These are phyloP conservation scores for Fraxinus sp. DNA, from an alignment of 305 asterid genomes.

Conservation along the genomic window DNA sequence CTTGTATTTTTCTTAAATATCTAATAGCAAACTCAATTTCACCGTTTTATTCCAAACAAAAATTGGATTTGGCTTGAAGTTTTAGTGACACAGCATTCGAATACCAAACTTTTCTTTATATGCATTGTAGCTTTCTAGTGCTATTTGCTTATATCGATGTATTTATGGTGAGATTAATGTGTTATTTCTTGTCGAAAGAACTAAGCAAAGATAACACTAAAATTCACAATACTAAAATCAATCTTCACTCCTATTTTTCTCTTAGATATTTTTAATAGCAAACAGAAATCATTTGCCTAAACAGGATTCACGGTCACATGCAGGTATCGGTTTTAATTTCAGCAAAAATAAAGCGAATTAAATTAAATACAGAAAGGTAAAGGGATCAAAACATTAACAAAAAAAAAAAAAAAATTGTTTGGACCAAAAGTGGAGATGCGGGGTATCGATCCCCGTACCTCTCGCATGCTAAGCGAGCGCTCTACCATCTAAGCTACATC, in stretches of 20 bases:
- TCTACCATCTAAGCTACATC: constrained; percentile 27
- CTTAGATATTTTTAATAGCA: no score
- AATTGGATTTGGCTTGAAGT: background rate
- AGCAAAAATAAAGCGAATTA: background rate
- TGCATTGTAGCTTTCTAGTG: no score
- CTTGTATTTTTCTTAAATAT: background rate
- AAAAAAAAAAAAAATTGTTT: background rate
- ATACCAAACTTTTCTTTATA: background rate
- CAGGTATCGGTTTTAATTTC: background rate
- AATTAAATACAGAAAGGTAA: background rate
- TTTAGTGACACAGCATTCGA: background rate
- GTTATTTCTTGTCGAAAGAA: no score
- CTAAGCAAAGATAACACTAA: no score
- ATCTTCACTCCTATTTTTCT: no score
- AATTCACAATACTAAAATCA: no score
- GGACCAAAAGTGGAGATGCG: constrained; percentile 39
- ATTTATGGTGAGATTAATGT: no score
- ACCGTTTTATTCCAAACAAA: no score
- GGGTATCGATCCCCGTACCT: constrained; percentile 57
- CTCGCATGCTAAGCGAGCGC: constrained; percentile 45
- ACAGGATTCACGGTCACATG: background rate
- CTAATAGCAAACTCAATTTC: background rate
- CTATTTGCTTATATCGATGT: no score
- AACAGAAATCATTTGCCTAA: background rate
- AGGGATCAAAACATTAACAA: background rate